Base-by-base conservation (phyloP, 805 yeast species). In the Myxozyma kluyveri region DNA sequence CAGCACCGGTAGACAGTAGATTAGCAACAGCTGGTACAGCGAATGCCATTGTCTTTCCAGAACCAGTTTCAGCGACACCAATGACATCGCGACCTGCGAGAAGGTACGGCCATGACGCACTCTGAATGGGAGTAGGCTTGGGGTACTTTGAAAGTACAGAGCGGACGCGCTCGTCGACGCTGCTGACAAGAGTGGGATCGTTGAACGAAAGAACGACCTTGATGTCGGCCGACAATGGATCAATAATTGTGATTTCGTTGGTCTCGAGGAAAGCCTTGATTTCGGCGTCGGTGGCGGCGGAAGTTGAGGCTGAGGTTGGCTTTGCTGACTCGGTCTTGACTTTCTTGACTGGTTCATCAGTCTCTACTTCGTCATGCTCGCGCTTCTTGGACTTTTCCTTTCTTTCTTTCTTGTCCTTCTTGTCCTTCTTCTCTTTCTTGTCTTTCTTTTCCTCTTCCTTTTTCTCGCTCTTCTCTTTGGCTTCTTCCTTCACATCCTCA, bases 41-140 rank as follows among this genome's bases (percentile, higher is more conserved):
- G 68, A 91, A 93, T 0, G 96, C 98, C 71, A 91, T 84, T 0
- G 99, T 91, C 70, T 91, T 91, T 65, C 99, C 99, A 0, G 96
- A 88, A 35, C 99, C 99, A 2, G 99, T 91, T 72, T 91, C 97
- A 12, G 99, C 99, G 59, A 91, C 96, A 69, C 98, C 99, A 60
- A 91, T 80, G 23, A 90, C 95, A 67, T 91, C 99, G 52, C 83
- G 78, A 17, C 86, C 85, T 19, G 79, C 72, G 45, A 89, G 72
- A 47, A 91, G 72, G 65, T 81, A 88, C 59, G 99, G 98, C 98
- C 98, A 93, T 6, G 97, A 79, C 41, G 82, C 88, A 29, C 96
- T 79, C 74, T 91, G 99, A 63, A 91, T 91, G 33, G 98, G 98
- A 4, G 98, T 90, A 49, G 99, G 99, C 63, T 81, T 83, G 14